A percentile compares a stretch with the other conserved stretches of the same genome.
Conservation (phyloP, 2,329 filamentous ascomycete species). For the Nothophoma quercina region DNA sequence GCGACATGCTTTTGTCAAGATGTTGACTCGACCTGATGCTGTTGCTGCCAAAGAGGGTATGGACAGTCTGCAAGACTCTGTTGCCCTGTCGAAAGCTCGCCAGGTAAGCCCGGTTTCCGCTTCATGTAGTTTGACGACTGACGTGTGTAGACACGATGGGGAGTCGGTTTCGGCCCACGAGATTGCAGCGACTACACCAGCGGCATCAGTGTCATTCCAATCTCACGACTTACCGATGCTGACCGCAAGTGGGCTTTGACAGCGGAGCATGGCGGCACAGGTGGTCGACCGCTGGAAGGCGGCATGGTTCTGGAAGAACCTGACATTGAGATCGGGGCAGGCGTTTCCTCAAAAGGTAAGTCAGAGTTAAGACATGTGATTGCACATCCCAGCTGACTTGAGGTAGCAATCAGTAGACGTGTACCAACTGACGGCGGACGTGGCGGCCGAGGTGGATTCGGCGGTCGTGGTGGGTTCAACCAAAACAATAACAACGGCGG, state of each 20-base stretch:
- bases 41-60: slow-evolving; percentile 85
- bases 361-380: not conserved
- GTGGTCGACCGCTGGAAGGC: slow-evolving; percentile 78
- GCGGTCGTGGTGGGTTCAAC: slow-evolving; percentile 28
- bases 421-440: slow-evolving; percentile 44
- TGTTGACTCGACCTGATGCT: slow-evolving; percentile 88
- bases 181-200: slow-evolving; percentile 97
- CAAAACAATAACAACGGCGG: too few relatives aligned
- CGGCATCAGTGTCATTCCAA: slow-evolving; percentile 91
- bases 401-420: slow-evolving; percentile 45
- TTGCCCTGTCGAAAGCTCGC: slow-evolving; percentile 70
- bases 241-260: slow-evolving; percentile 97
- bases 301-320: slow-evolving; percentile 95
- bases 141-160: slow-evolving; percentile 83
- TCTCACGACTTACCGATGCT: slow-evolving; percentile 90
- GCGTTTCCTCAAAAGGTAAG: slow-evolving; percentile 88
- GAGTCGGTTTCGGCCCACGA: slow-evolving; percentile 93
- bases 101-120: slow-evolving; percentile 37
- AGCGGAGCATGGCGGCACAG: slow-evolving; percentile 91
- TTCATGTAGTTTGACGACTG: slow-evolving; percentile 17
- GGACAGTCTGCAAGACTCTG: slow-evolving; percentile 77
- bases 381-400: slow-evolving; percentile 18
- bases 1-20: slow-evolving; percentile 98
- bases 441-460: slow-evolving; percentile 27
- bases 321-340: slow-evolving; percentile 97